Conservation (phyloP, 805 yeast genomes). For the Sungouiozyma ichnusensis region DNA sequence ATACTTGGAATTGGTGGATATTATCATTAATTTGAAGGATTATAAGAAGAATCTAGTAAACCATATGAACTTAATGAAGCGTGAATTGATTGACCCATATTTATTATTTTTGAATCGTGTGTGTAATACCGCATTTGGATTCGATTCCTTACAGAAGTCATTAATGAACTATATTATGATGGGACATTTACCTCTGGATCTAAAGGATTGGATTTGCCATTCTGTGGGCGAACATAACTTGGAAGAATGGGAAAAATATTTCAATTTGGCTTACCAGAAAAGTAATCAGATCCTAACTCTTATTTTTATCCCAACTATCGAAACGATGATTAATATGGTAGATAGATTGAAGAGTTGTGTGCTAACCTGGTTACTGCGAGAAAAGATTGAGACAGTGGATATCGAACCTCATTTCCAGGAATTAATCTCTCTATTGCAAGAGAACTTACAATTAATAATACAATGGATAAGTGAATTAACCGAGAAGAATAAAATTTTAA, state of each 20-base stretch:
- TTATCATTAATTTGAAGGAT: constrained; percentile 8
- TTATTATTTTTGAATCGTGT: constrained; percentile 12
- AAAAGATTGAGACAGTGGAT: background rate
- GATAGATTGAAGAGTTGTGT: constrained; percentile 8
- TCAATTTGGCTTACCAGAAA: constrained; percentile 41
- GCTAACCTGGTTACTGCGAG: constrained; percentile 1
- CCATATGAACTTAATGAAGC: constrained; percentile 12
- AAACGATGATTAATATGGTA: constrained; percentile 38
- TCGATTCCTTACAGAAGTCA: constrained; percentile 27
- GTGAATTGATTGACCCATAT: constrained; percentile 16
- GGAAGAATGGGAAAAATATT: constrained; percentile 42
- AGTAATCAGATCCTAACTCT: constrained; percentile 38
- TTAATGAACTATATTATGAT: constrained; percentile 28
- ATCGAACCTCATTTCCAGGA: background rate
- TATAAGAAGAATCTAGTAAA: constrained; percentile 9
- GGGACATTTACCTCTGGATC: constrained; percentile 39
- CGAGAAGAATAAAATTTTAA: constrained; percentile 8
- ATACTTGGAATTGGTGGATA: constrained; percentile 6
- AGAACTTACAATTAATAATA: constrained; percentile 5
- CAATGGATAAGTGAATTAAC: constrained; percentile 8
- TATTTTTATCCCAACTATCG: constrained; percentile 44
- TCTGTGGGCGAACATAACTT: constrained; percentile 59
- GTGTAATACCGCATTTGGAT: constrained; percentile 11
- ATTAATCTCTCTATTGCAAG: constrained; percentile 3
- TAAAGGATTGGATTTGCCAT: constrained; percentile 52